Conservation (phyloP, 2,329 filamentous ascomycete species). For the Aspergillus sp. region DNA sequence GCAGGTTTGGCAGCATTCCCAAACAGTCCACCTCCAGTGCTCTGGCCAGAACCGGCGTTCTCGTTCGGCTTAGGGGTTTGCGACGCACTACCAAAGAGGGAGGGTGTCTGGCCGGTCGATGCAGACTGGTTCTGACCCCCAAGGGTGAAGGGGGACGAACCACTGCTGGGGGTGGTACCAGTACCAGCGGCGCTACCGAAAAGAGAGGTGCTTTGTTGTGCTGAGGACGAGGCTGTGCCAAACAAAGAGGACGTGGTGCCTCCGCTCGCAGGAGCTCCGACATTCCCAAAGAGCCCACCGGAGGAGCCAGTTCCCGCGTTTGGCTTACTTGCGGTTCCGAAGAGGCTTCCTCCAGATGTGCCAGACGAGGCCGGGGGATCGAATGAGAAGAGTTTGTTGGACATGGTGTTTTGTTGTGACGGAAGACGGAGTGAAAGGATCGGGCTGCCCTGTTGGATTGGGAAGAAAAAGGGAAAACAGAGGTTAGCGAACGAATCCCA, state of each 20-base stretch:
- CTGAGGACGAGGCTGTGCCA: constrained; percentile 26
- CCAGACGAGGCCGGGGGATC: constrained; percentile 37
- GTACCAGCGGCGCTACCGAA: constrained; percentile 28
- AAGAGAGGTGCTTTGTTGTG: constrained; percentile 21
- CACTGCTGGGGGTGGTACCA: constrained; percentile 19
- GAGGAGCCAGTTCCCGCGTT: constrained; percentile 19
- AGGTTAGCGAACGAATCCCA: constrained; percentile 2
- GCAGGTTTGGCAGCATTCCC: constrained; percentile 26
- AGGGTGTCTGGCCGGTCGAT: constrained; percentile 21
- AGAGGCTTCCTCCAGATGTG: constrained; percentile 31
- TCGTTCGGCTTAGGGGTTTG: constrained; percentile 39
- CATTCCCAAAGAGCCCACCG: constrained; percentile 43
- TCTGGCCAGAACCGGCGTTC: constrained; percentile 30
- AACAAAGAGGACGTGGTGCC: constrained; percentile 35
- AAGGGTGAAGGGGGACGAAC: constrained; percentile 35
- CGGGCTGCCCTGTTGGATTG: constrained; percentile 23
- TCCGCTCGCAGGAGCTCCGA: constrained; percentile 33
- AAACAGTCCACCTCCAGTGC: constrained; percentile 33
- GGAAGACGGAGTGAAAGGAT: constrained; percentile 20
- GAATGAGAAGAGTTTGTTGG: constrained; percentile 35
- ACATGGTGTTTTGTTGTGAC: constrained; percentile 26
- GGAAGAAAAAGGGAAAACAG: neutral
- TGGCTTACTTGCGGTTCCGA: constrained; percentile 32
- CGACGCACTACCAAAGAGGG: constrained; percentile 29
- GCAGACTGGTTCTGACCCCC: constrained; percentile 26